Evolutionary conservation across 768 basidiomycete genomes (phyloP).

Genomic region (Tephrocybe sp.): DNA sequence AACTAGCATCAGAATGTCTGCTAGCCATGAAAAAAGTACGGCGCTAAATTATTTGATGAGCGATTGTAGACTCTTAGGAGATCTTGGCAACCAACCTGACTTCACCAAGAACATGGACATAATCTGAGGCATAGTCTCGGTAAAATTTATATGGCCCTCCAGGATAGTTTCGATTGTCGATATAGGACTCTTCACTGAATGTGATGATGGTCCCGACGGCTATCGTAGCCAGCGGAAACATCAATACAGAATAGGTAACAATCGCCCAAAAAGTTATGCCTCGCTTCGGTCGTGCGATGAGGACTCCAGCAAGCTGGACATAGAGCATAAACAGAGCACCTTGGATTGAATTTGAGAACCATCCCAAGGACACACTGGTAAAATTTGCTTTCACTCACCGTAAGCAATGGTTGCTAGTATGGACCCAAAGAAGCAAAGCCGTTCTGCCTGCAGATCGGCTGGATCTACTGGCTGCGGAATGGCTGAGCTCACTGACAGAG

Average conservation of each 20-base stretch:
- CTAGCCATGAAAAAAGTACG: constrained; percentile 32
- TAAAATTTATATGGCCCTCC: constrained; percentile 18
- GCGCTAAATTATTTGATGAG: constrained; percentile 17
- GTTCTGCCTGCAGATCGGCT: constrained; percentile 15
- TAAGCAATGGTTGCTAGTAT: constrained; percentile 32
- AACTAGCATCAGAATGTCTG: constrained; percentile 35
- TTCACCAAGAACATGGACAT: constrained; percentile 30
- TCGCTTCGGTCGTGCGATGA: constrained; percentile 34
- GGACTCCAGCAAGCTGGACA: constrained; percentile 33
- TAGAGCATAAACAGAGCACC: constrained; percentile 39
- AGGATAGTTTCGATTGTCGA: constrained; percentile 19
- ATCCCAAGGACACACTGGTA: not conserved
- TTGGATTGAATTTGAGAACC: constrained; percentile 9
- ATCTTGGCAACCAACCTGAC: constrained; percentile 24
- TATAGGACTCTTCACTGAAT: constrained; percentile 29
- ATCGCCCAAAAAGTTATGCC: constrained; percentile 32
- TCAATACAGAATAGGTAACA: constrained; percentile 28
- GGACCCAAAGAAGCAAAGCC: constrained; percentile 32
- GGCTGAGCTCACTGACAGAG: no score
- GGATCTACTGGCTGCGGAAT: not conserved
- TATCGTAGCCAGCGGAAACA: constrained; percentile 30
- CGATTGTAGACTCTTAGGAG: not conserved
- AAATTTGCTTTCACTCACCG: constrained; percentile 28
- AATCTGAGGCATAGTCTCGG: constrained; percentile 14
- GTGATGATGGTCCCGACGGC: constrained; percentile 30